These are phyloP conservation scores for Microbotryum intermedium DNA, from an alignment of 1,284 basidiomycete species.

Conservation along the genomic window DNA sequence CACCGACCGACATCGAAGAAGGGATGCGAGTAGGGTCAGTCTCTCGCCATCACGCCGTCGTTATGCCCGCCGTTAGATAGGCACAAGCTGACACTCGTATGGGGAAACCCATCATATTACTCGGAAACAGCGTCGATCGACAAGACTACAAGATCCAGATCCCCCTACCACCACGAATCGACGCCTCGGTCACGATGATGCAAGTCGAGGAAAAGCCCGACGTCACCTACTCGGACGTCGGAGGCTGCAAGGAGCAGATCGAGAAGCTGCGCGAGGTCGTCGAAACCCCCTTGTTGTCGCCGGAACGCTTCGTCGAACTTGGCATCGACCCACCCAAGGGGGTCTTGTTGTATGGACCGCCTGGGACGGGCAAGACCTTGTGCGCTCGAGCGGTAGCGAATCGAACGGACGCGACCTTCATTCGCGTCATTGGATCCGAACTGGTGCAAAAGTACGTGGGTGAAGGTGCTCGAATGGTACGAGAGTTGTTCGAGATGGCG, in stretches of 20 bases:
- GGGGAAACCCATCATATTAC: no score
- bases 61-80: background rate
- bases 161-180: conserved; percentile 98
- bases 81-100: background rate
- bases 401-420: conserved; percentile 97
- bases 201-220: conserved; percentile 99
- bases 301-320: conserved; percentile 93
- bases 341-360: conserved; percentile 87
- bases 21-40: conserved; percentile 97
- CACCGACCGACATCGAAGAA: conserved; percentile 97
- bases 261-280: conserved; percentile 99
- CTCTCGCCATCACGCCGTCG: no score
- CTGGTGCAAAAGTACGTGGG: conserved; percentile 99
- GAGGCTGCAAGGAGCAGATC: conserved; percentile 99
- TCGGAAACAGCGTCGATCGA: conserved; percentile 38
- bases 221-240: conserved; percentile 95
- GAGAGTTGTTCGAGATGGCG: conserved; percentile 98
- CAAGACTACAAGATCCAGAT: conserved; percentile 99
- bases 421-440: conserved; percentile 97
- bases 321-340: conserved; percentile 99
- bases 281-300: conserved; percentile 90
- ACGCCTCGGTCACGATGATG: conserved; percentile 99
- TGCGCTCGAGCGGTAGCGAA: conserved; percentile 98
- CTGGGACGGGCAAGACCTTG: conserved; percentile 96
- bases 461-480: conserved; percentile 97